Evolutionary conservation across 75 land plant genomes (phyloP), one percentile per base, ranked within the genome.

Genomic region (Gnetum montanum): DNA sequence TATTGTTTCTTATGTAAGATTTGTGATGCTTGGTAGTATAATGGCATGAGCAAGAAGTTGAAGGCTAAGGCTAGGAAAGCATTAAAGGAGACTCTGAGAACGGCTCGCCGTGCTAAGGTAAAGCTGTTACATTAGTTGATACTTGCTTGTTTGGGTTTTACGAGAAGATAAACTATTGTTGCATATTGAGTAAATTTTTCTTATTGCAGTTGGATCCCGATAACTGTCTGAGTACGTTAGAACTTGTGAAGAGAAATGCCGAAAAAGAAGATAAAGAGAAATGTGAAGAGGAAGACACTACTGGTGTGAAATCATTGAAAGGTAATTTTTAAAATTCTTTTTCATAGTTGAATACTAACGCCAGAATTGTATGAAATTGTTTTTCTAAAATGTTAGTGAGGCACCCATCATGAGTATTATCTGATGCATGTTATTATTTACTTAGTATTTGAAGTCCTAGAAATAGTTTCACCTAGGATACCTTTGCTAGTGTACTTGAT

Each of bases 1-100:
- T n/a, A n/a, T n/a, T n/a, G 10, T 54, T 3, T 27, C 29, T 58
- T 27, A 59, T 58, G 46, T 33, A 65, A 6, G 31, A 26, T 56
- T 68, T 23, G 18, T 7, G 43, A 29, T 23, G 74, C 69, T 57
- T 68, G 70, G 12, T 83, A 88, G 96, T 73, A 65, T 46, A 76
- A 79, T 44, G 88, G 98, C 45, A 78, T 90, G 64, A 73, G 76
- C 68, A 94, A 90, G 71, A 59, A 49, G 23, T 68, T 59, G 48
- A 82, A 83, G 46, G 86, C 79, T 25, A 70, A 61, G 1, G 62
- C 71, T 25, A 85, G 77, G 59, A 72, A 71, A 29, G 57, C 65
- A 51, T 54, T 81, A 0, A 69, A 61, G 36, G 69, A 70, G 48
- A 82, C 89, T 43, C 54, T 77, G 41, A 94, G 86, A 68, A 73